Base-by-base conservation (phyloP, 495 filamentous ascomycete species). In the Glutinoglossum americanum region DNA sequence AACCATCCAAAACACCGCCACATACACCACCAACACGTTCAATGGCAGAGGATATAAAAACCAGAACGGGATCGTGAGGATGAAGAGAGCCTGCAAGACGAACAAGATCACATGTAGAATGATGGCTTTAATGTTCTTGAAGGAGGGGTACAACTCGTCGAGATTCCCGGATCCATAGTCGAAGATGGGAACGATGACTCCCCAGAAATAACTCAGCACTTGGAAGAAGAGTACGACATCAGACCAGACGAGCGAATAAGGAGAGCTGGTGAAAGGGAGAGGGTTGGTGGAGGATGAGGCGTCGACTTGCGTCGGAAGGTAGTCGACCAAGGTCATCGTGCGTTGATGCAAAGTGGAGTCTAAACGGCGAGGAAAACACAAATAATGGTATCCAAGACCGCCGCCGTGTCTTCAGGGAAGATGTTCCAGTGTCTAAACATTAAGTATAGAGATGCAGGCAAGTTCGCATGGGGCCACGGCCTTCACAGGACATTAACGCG, bases 191-290 rank as follows among this genome's bases (percentile, higher is more conserved):
- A 55, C 19, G 32, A 39, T 15, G 15, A 61, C 35, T 3, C 45
- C 25, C 15, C 33, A n/a, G 48, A 60, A 1, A 25, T 59, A 57
- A 21, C 51, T 51, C 55, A 65, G 51, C 49, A 48, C 32, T 56
- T 23, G 26, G 63, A 60, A 58, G 27, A 63, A 62, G 30, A 67
- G 65, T 44, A 55, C 60, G 32, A 65, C 55, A 35, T 67, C 65
- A 2, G 64, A 54, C 54, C 55, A 56, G 6, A 67, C 56, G 26
- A 67, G 58, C 30, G 17, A 1, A n/a, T 9, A 26, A 5, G 54
- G 54, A 7, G 54, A 56, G 30, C 6, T 17, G 19, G 54, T 56
- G 30, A 35, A 56, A 10, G 54, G 54, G 21, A 56, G 41, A 17
- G 54, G 15, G 1, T n/a, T 8, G 2, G 49, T 53, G 5, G 49